Evolutionary conservation across 768 basidiomycete genomes (phyloP).

Genomic region (Tylopilus intermedius): DNA sequence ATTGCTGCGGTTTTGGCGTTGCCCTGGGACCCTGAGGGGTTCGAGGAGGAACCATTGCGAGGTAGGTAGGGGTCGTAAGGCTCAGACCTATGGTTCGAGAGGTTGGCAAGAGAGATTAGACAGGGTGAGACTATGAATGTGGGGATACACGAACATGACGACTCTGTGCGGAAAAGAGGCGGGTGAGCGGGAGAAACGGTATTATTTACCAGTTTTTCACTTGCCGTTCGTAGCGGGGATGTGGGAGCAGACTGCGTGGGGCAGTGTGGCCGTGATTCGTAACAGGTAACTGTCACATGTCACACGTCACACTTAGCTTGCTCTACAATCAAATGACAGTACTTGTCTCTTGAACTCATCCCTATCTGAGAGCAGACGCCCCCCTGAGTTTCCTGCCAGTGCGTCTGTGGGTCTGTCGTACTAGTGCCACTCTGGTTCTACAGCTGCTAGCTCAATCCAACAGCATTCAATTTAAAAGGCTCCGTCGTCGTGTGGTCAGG

Average conservation of each 20-base stretch:
- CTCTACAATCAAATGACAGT: neutral
- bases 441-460: no score
- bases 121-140: neutral
- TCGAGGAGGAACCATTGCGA: constrained; percentile 65
- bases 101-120: constrained; percentile 7
- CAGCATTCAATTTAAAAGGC: no score
- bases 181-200: neutral
- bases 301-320: constrained; percentile 5
- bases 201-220: constrained; percentile 8
- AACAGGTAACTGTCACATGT: constrained; percentile 17
- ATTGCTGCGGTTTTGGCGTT: constrained; percentile 91
- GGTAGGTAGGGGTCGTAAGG: constrained; percentile 99
- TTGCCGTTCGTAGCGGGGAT: constrained; percentile 19
- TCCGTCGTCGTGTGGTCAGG: no score
- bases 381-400: no score
- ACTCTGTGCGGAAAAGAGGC: constrained; percentile 3
- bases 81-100: constrained; percentile 66
- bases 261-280: constrained; percentile 13
- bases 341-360: no score
- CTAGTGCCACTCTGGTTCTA: no score
- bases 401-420: no score
- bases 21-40: constrained; percentile 42
- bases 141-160: constrained; percentile 26
- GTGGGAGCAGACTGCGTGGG: constrained; percentile 21
- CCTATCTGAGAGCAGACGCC: no score